These are phyloP conservation scores for Mycena crocata DNA, from an alignment of 768 basidiomycete species.

Conservation along the genomic window DNA sequence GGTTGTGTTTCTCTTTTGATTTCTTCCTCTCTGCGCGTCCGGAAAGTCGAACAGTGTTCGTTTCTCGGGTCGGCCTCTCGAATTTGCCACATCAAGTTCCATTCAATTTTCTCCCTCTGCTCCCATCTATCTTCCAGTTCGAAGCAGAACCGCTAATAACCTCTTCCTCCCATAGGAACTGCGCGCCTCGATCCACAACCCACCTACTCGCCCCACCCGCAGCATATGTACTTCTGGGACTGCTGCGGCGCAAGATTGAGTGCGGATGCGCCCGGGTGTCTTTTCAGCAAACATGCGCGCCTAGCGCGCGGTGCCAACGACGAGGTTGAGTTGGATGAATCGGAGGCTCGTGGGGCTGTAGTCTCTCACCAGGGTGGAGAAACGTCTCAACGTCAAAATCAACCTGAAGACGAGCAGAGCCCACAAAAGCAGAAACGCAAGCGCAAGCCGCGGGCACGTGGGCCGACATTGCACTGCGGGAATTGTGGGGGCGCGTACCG, in stretches of 20 bases:
- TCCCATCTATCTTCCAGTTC: background rate
- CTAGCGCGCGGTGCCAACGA: background rate
- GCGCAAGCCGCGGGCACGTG: background rate
- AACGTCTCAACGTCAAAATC: too few relatives aligned
- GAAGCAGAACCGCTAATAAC: too few relatives aligned
- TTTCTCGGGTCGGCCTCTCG: too few relatives aligned
- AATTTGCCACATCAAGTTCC: too few relatives aligned
- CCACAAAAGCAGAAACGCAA: background rate
- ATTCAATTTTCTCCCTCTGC: background rate
- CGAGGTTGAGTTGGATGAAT: background rate
- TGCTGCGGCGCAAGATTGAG: slow-evolving; percentile 18
- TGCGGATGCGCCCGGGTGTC: background rate
- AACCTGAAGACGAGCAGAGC: background rate
- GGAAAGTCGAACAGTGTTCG: too few relatives aligned
- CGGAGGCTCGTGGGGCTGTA: too few relatives aligned
- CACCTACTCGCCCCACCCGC: background rate
- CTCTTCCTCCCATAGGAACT: background rate
- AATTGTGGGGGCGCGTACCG: background rate
- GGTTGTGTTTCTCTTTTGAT: background rate
- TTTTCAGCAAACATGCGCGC: slow-evolving; percentile 1
- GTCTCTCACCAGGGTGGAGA: too few relatives aligned
- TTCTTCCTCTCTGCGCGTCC: too few relatives aligned
- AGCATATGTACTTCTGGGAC: slow-evolving; percentile 10
- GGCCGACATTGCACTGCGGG: background rate
- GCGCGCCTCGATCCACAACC: background rate